These are phyloP conservation scores for Penicillium sp. DNA, from an alignment of 2,329 filamentous ascomycete species.

Conservation along the genomic window DNA sequence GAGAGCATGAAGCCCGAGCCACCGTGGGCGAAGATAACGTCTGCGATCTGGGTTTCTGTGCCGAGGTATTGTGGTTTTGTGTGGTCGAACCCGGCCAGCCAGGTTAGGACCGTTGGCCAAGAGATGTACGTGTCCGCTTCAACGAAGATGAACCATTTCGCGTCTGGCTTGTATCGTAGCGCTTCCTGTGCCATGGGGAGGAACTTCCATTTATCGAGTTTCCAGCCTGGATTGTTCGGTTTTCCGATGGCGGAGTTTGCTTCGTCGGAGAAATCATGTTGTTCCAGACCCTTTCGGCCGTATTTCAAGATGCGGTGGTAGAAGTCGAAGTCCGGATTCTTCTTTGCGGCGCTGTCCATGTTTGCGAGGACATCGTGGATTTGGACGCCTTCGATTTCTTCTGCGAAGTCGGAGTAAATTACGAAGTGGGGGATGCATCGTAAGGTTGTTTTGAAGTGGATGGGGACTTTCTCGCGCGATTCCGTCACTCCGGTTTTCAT, in stretches of 20 bases:
- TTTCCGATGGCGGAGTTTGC: constrained; percentile 41
- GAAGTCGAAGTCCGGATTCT: constrained; percentile 49
- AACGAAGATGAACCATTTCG: constrained; percentile 60
- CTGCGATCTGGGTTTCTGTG: constrained; percentile 52
- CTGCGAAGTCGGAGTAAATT: constrained; percentile 59
- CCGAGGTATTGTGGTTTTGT: constrained; percentile 53
- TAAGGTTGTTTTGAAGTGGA: constrained; percentile 55
- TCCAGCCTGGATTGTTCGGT: constrained; percentile 51
- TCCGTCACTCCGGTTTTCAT: constrained; percentile 61
- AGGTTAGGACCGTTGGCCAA: constrained; percentile 53
- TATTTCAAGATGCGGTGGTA: constrained; percentile 49
- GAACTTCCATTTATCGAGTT: constrained; percentile 59
- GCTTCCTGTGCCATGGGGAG: constrained; percentile 55
- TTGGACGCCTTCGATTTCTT: constrained; percentile 50
- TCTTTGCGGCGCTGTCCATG: constrained; percentile 41
- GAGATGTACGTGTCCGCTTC: constrained; percentile 59
- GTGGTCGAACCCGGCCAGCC: constrained; percentile 52
- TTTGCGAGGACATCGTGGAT: constrained; percentile 52
- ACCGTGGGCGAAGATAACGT: constrained; percentile 53
- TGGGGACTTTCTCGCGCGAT: constrained; percentile 53
- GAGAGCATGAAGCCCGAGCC: constrained; percentile 56
- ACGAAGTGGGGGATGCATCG: constrained; percentile 55
- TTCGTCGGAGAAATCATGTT: constrained; percentile 36
- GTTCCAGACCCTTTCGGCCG: constrained; percentile 46
- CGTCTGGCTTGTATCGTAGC: constrained; percentile 43